Conservation (phyloP, 768 basidiomycete genomes). For the Termitomyces sp. region DNA sequence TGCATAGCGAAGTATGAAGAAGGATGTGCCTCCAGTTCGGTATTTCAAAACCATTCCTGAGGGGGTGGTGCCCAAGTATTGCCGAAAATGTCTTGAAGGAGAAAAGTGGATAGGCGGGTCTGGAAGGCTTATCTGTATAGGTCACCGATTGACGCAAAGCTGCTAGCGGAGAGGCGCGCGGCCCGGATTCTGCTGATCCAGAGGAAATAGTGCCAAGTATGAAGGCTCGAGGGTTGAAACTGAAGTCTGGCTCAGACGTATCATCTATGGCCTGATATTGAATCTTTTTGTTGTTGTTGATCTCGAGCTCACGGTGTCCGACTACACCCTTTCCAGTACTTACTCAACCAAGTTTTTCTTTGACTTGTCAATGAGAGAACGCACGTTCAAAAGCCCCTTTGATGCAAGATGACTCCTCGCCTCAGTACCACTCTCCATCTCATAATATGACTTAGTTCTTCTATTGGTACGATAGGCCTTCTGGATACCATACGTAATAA, state of each 20-base stretch:
- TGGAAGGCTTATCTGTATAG: slow-evolving; percentile 2
- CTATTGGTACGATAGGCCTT: too few relatives aligned
- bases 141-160: slow-evolving; percentile 3
- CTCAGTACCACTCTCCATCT: too few relatives aligned
- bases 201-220: not conserved
- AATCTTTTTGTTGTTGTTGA: not conserved
- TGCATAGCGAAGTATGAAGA: slow-evolving; percentile 28
- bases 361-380: too few relatives aligned
- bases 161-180: not conserved
- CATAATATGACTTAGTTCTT: too few relatives aligned
- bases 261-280: slow-evolving; percentile 10
- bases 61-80: slow-evolving; percentile 20
- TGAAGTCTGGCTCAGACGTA: slow-evolving; percentile 8
- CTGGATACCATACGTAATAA: too few relatives aligned
- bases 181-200: not conserved
- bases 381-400: too few relatives aligned
- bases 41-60: slow-evolving; percentile 26
- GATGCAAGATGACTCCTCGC: too few relatives aligned
- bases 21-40: slow-evolving; percentile 29
- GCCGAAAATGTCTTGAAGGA: slow-evolving; percentile 7
- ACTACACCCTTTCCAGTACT: too few relatives aligned
- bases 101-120: slow-evolving; percentile 9
- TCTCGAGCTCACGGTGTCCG: too few relatives aligned
- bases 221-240: slow-evolving; percentile 6
- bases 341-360: too few relatives aligned